phyloP scores from a whole-genome alignment of 805 yeast species.

The Yamadazyma kitorensis region DNA sequence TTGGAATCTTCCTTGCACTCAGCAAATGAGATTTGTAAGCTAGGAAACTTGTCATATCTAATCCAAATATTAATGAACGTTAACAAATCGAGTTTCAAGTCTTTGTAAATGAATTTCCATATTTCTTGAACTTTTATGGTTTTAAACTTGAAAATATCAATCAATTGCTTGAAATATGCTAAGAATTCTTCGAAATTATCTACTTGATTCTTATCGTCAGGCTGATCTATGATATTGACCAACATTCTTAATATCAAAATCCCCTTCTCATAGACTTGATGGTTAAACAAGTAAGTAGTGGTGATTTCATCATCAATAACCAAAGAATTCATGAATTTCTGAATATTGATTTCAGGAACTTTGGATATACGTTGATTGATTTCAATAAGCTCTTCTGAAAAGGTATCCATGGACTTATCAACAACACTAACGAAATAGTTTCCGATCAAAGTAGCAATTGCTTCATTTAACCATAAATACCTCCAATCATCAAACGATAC shows the following conservation, averaged over 20 bases:
- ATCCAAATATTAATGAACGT: slow-evolving; percentile 60
- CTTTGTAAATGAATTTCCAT: slow-evolving; percentile 45
- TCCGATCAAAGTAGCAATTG: slow-evolving; percentile 76
- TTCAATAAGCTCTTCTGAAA: slow-evolving; percentile 31
- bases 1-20: slow-evolving; percentile 8
- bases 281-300: slow-evolving; percentile 48
- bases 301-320: slow-evolving; percentile 9
- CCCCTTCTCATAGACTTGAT: slow-evolving; percentile 57
- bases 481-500: slow-evolving; percentile 68
- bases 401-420: slow-evolving; percentile 6
- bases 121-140: slow-evolving; percentile 49
- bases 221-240: slow-evolving; percentile 28
- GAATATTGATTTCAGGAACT: slow-evolving; percentile 17
- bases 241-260: slow-evolving; percentile 54
- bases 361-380: slow-evolving; percentile 4
- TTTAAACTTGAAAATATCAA: slow-evolving; percentile 31
- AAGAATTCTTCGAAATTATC: slow-evolving; percentile 11
- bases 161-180: slow-evolving; percentile 10
- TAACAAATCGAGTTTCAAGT: slow-evolving; percentile 41
- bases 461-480: slow-evolving; percentile 71
- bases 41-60: slow-evolving; percentile 58
- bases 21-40: slow-evolving; percentile 32
- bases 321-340: slow-evolving; percentile 31
- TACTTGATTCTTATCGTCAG: slow-evolving; percentile 3
- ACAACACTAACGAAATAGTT: slow-evolving; percentile 24